Evolutionary conservation across 1,284 basidiomycete species (phyloP), one percentile per base, ranked within the genome.

Genomic region (Ganoderma resinaceum): DNA sequence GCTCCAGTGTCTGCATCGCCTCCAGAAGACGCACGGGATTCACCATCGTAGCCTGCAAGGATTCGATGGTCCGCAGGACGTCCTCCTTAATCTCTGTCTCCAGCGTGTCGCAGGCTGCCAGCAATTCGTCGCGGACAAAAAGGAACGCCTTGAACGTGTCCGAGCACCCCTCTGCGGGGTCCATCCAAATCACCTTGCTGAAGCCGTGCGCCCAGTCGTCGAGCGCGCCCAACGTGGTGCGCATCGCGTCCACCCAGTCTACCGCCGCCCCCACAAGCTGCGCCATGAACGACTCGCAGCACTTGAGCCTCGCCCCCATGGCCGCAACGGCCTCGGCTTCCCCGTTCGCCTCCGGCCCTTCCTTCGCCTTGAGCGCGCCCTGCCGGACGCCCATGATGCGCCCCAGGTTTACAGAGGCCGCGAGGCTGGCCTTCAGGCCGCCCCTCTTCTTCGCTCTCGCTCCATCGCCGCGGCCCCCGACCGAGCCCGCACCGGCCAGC

Each of bases 91-190:
- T 80, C 16, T 82, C 79, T 1, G 78, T 79, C 57, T 90, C 85
- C 20, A 66, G 60, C 31, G 83, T 82, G 29, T 82, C 79, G 61
- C 85, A 83, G 11, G 89, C 82, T 2, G 86, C 85, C 53, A 86
- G 76, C 6, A 92, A 82, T 29, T 86, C 82, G 43, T 83, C 78
- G 52, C 85, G 82, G 52, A 92, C 82, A 18, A 92, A 83, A 2
- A 89, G 76, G 77, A 93, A 94, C 4, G 92, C 91, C 66, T 91
- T 88, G 74, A 91, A 93, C 0, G 93, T 91, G 76, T 94, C 92
- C 16, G 81, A 82, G 14, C 74, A 75, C 6, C 77, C 80, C 67
- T 84, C 80, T 14, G 85, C 84, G 7, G 81, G 76, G 0, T 82
- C 81, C 66, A 93, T 80, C 8, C 91, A 91, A 52, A 94, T 89